A percentile compares a stretch with the other conserved stretches of the same genome.
These are phyloP conservation scores for Cryptosporidium baileyi DNA, from an alignment of 169 alveolate species.

Conservation along the genomic window DNA sequence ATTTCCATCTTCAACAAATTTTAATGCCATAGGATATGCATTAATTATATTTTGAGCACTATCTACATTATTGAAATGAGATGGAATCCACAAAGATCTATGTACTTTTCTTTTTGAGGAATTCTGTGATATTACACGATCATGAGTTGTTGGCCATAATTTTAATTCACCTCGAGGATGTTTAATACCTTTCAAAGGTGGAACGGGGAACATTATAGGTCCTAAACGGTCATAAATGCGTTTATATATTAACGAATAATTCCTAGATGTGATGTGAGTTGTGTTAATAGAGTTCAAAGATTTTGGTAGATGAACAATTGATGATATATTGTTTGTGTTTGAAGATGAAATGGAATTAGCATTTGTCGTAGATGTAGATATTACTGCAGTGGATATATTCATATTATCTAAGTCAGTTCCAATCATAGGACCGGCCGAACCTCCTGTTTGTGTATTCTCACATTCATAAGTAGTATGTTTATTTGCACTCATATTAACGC, in stretches of 20 bases:
- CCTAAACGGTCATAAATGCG: slow-evolving; percentile 82
- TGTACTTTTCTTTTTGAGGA: slow-evolving; percentile 83
- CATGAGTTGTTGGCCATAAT: slow-evolving; percentile 75
- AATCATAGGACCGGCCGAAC: neutral
- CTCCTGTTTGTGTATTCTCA: slow-evolving; percentile 20
- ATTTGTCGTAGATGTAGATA: neutral
- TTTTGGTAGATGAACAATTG: neutral
- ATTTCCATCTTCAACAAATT: slow-evolving; percentile 85
- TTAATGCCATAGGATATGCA: slow-evolving; percentile 83
- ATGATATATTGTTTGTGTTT: neutral
- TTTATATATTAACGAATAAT: slow-evolving; percentile 64
- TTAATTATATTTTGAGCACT: neutral
- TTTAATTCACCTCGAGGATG: slow-evolving; percentile 80
- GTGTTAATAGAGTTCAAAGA: neutral
- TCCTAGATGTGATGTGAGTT: neutral
- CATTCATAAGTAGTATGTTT: slow-evolving; percentile 31
- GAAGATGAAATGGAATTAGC: neutral
- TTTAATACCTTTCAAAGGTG: slow-evolving; percentile 78
- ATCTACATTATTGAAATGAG: slow-evolving; percentile 26
- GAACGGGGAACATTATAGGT: slow-evolving; percentile 79
- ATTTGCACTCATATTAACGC: neutral
- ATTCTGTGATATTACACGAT: slow-evolving; percentile 81
- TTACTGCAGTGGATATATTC: neutral
- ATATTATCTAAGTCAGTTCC: slow-evolving; percentile 1
- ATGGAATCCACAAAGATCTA: slow-evolving; percentile 81